Conservation (phyloP, 2,329 filamentous ascomycete genomes). For the Fonsecaea monophora region DNA sequence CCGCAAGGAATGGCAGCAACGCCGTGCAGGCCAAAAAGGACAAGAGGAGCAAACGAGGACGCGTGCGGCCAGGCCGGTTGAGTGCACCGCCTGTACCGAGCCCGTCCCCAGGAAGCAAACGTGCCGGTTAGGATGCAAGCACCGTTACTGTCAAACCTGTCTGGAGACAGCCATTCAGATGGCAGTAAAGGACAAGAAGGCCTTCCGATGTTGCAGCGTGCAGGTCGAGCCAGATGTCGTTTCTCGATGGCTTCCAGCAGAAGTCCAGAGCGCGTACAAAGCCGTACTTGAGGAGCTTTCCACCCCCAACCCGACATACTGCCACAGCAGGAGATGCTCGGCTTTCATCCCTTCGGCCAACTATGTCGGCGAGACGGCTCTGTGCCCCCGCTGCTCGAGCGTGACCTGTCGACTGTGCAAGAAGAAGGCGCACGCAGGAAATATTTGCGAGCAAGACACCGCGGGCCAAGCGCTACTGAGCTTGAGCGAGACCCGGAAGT, state of each 20-base stretch:
- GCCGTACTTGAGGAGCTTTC: slow-evolving; percentile 1
- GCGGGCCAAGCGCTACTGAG: slow-evolving; percentile 5
- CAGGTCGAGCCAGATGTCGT: not conserved
- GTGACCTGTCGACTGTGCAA: slow-evolving; percentile 4
- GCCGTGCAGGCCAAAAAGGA: not conserved
- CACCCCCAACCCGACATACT: slow-evolving; percentile 5
- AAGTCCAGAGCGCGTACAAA: not conserved
- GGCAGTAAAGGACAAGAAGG: not conserved
- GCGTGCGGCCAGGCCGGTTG: not conserved
- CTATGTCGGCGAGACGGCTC: not conserved
- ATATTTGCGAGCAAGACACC: slow-evolving; percentile 1
- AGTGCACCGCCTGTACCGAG: slow-evolving; percentile 2
- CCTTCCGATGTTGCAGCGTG: not conserved
- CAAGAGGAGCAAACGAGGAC: not conserved
- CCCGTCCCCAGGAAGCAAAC: not conserved
- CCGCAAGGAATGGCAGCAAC: not conserved
- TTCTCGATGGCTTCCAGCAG: not conserved
- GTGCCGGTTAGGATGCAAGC: slow-evolving; percentile 3
- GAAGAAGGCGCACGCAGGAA: not conserved
- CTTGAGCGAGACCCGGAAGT: slow-evolving; percentile 14
- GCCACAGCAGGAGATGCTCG: not conserved
- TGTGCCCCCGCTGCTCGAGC: not conserved
- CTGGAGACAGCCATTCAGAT: not conserved
- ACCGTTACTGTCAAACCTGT: slow-evolving; percentile 2
- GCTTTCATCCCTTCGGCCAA: not conserved